These are phyloP conservation scores for Neurospora crassa DNA, from an alignment of 2,329 filamentous ascomycete genomes.

Conservation along the genomic window DNA sequence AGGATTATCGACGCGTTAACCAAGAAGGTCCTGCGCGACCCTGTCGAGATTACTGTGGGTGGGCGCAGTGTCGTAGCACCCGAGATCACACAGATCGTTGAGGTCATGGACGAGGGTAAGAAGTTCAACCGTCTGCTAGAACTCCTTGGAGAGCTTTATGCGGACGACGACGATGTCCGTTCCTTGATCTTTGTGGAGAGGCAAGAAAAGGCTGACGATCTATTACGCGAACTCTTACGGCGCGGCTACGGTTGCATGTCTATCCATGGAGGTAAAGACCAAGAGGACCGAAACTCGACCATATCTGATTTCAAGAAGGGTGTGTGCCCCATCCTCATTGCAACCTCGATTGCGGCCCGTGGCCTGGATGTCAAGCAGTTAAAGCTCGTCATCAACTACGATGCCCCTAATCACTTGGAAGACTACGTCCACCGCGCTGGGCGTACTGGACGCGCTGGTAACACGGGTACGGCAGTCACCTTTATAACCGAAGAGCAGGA, in stretches of 20 bases:
- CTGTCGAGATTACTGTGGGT: constrained; percentile 87
- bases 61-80: constrained; percentile 78
- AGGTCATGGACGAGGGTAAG: constrained; percentile 69
- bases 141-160: constrained; percentile 78
- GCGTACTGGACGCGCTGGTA: constrained; percentile 87
- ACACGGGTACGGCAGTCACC: constrained; percentile 88
- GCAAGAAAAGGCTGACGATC: constrained; percentile 78
- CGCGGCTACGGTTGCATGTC: constrained; percentile 89
- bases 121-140: constrained; percentile 82
- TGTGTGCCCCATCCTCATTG: constrained; percentile 79
- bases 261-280: constrained; percentile 89
- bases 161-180: constrained; percentile 79
- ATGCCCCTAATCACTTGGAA: constrained; percentile 87
- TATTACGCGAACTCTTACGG: constrained; percentile 67
- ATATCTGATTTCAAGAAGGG: constrained; percentile 92
- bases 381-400: constrained; percentile 92
- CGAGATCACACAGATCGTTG: constrained; percentile 89
- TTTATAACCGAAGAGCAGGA: constrained; percentile 90
- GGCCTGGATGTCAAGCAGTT: constrained; percentile 94
- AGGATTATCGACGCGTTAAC: constrained; percentile 85
- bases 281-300: constrained; percentile 84
- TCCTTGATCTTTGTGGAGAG: constrained; percentile 86
- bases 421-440: constrained; percentile 95
- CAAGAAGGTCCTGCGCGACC: constrained; percentile 75
- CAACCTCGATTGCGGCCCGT: constrained; percentile 89